A percentile compares a stretch with the other conserved stretches of the same genome.
These are phyloP conservation scores for Aspergillus tanneri DNA, from an alignment of 2,329 filamentous ascomycete species.

Conservation along the genomic window DNA sequence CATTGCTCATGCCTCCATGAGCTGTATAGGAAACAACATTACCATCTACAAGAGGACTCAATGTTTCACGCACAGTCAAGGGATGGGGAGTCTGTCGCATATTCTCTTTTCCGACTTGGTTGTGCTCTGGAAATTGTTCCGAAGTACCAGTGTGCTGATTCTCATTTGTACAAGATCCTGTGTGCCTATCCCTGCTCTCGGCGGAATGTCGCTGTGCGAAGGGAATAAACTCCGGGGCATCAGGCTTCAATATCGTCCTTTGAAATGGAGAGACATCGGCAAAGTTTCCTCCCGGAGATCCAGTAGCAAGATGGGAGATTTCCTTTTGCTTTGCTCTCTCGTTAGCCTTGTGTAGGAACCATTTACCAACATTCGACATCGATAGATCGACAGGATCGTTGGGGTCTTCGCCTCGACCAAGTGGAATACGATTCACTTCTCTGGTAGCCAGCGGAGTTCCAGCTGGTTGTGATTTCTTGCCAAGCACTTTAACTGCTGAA, in stretches of 20 bases:
- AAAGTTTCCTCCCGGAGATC: not conserved
- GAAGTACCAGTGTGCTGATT: not conserved
- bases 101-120: not conserved
- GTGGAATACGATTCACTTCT: not conserved
- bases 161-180: not conserved
- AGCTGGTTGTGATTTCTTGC: not conserved
- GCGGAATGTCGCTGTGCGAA: not conserved
- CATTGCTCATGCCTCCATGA: not conserved
- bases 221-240: conserved; percentile 45
- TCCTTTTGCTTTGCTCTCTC: conserved; percentile 27
- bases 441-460: not conserved
- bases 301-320: not conserved
- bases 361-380: not conserved
- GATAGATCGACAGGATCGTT: not conserved
- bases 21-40: not conserved
- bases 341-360: not conserved
- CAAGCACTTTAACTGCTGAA: conserved; percentile 37
- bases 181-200: not conserved
- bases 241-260: conserved; percentile 32
- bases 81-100: not conserved
- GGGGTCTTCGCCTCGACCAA: not conserved
- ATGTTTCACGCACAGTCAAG: not conserved
- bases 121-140: not conserved
- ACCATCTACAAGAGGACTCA: not conserved
- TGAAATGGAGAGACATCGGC: not conserved